Evolutionary conservation across 2,329 filamentous ascomycete species (phyloP).

Genomic region (Cladophialophora yegresii): DNA sequence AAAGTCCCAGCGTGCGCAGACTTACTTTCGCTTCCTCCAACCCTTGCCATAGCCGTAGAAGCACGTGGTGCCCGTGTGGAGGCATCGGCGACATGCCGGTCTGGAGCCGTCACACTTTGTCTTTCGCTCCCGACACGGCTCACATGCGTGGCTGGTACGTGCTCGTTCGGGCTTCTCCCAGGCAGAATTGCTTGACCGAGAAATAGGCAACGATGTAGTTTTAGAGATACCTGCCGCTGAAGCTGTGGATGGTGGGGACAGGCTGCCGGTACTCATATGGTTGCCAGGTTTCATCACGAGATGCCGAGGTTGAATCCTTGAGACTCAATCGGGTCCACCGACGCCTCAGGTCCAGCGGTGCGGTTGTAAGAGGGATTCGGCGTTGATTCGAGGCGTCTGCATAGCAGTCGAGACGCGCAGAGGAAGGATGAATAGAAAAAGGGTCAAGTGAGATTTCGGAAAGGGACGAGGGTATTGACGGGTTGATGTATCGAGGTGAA

Average conservation of each 20-base stretch:
- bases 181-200: constrained; percentile 21
- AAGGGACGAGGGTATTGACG: constrained; percentile 16
- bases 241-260: constrained; percentile 19
- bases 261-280: constrained; percentile 4
- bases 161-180: constrained; percentile 36
- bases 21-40: constrained; percentile 38
- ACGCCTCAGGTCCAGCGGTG: neutral
- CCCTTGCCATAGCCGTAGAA: constrained; percentile 38
- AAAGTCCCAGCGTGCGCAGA: neutral
- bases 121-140: constrained; percentile 37
- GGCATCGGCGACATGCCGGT: constrained; percentile 35
- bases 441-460: constrained; percentile 16
- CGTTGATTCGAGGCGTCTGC: neutral
- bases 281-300: constrained; percentile 19
- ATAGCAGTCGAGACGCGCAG: neutral
- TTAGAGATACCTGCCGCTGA: constrained; percentile 20
- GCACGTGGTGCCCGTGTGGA: constrained; percentile 36
- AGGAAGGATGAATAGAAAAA: constrained; percentile 6
- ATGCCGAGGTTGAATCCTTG: constrained; percentile 12
- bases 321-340: neutral
- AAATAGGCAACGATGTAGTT: constrained; percentile 15
- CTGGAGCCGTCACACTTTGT: constrained; percentile 37
- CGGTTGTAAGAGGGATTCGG: neutral
- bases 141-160: constrained; percentile 37
- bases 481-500: constrained; percentile 23